Base-by-base conservation (phyloP, 2,329 filamentous ascomycete species). In the Ceratocystis papillata region DNA sequence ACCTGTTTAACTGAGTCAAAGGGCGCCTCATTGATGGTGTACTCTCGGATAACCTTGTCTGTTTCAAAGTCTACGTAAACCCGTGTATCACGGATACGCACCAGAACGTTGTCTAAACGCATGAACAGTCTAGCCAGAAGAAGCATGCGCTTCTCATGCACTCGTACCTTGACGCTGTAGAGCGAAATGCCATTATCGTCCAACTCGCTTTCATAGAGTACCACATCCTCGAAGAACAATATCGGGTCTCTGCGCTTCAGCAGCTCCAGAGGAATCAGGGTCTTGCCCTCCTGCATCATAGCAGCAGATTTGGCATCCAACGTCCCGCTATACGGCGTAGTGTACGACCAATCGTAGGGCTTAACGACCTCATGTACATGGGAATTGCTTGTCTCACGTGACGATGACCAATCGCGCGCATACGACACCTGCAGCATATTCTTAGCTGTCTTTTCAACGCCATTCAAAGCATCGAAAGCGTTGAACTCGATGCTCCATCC, bases 281-380 rank as follows among this genome's bases (percentile, higher is more conserved):
- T 45, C 5, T 45, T 60, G 10, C 53, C 70, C 7, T 67, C 65
- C 5, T 41, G 63, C 37, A 60, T 63, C 57, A 48, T 59, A 12
- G 59, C 63, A 12, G 61, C 53, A n/a, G 74, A 67, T 41, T 33
- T 44, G 67, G 72, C 64, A 68, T 77, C 73, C 50, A 87, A 76
- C 2, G 87, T 90, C 63, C 94, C 94, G 66, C 81, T 82, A 76
- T 96, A 99, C 70, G 87, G 82, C 45, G 93, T 96, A 70, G 86
- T 94, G 77, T 97, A 99, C 69, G 90, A 96, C 94, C 94, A 99
- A 77, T 99, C 94, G 74, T 95, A 99, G 2, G 93, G 92, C 77
- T 92, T 92, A 65, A 99, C 90, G 30, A 96, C 87, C 73, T 96
- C 90, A 73, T 90, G 90, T 74, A 99, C 96, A 66, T 88, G 89